Base-by-base conservation (phyloP, 2,329 filamentous ascomycete species). In the Venturia effusa region DNA sequence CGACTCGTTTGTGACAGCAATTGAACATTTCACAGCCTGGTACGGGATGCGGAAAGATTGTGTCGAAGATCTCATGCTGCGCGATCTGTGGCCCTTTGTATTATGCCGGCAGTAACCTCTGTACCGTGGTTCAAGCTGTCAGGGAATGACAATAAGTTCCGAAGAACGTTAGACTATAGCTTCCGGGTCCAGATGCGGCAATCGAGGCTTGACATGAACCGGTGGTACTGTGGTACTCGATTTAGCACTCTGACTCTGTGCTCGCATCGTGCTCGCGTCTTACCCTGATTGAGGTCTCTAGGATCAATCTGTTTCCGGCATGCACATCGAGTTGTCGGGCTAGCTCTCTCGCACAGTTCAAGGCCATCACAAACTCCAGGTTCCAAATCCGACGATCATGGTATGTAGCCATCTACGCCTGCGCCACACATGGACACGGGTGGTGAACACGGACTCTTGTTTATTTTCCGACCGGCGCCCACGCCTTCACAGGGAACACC, bases 61-160 rank as follows among this genome's bases (percentile, higher is more conserved):
- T 57, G 15, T 3, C 34, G 27, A 34, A 34, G 27, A 32, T 55
- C 51, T 55, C 34, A 24, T 60, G 27, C 24, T 40, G 34, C 39
- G 34, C 34, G 2, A 41, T 41, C 57, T 37, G 57, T 60, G 57
- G 34, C 19, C 57, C n/a, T 60, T 39, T 60, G 57, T 22, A 60
- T 11, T n/a, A n/a, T 6, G 34, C 15, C 32, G 27, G 27, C n/a
- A 10, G 43, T 13, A 1, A 48, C 43, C 10, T 55, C 51, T 55
- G 51, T 55, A 55, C 51, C 51, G 51, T 55, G 51, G 51, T 57
- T 57, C 27, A 34, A 57, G 51, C 27, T n/a, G 51, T 34, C 51
- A 57, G 27, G 51, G 51, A 57, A 32, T 57, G 17, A 57, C 51
- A 57, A 57, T 57, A 57, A 57, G 51, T 30, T 57, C 51, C 51